These are phyloP conservation scores for Quercus engelmannii DNA, from an alignment of 306 rosid species.

Conservation along the genomic window DNA sequence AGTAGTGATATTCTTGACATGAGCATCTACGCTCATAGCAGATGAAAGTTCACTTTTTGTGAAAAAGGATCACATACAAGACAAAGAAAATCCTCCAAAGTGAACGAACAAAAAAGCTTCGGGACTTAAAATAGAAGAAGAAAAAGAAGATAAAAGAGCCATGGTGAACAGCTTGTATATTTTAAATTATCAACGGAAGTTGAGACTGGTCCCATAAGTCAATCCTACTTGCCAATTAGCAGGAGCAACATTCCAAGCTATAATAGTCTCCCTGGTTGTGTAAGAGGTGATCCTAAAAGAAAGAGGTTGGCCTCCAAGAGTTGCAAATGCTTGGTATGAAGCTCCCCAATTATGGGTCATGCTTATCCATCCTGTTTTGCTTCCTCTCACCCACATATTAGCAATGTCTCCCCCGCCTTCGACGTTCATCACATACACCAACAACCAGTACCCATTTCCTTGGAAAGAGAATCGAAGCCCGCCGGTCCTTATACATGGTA, in stretches of 20 bases:
- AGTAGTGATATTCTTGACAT: neutral
- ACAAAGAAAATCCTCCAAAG: neutral
- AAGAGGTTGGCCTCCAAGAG: constrained; percentile 68
- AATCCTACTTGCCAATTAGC: constrained; percentile 58
- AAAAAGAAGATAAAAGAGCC: neutral
- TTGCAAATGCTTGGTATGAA: constrained; percentile 81
- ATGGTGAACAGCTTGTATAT: neutral
- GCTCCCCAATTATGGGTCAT: constrained; percentile 99
- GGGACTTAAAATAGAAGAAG: neutral
- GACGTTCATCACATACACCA: constrained; percentile 90
- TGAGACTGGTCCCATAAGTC: constrained; percentile 46
- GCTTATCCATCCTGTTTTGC: constrained; percentile 65
- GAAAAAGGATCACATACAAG: neutral
- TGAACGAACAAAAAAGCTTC: constrained; percentile 6
- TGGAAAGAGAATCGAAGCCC: constrained; percentile 74
- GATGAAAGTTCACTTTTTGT: neutral
- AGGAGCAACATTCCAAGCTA: constrained; percentile 73
- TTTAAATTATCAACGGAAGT: constrained; percentile 41
- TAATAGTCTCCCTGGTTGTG: constrained; percentile 57
- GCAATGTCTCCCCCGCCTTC: constrained; percentile 91
- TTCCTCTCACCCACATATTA: constrained; percentile 75
- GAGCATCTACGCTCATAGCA: constrained; percentile 17
- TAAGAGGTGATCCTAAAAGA: constrained; percentile 74
- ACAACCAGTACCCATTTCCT: constrained; percentile 88
- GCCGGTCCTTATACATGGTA: constrained; percentile 59